These are phyloP conservation scores for Pelagomonas calceolata DNA, from an alignment of 108 stramenopile genomes.

Conservation along the genomic window DNA sequence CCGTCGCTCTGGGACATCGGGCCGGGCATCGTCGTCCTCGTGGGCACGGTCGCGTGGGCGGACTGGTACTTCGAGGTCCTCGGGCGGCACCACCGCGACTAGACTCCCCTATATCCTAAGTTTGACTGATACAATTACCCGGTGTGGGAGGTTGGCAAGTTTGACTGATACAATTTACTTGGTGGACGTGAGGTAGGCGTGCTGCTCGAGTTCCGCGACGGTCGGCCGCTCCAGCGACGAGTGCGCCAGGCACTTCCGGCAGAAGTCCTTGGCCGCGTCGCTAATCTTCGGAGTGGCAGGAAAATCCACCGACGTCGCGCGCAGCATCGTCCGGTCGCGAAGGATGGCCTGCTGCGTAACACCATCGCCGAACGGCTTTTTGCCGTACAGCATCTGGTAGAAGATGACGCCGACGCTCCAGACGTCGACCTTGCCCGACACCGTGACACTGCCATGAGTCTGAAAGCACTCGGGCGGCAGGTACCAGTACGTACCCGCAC, in stretches of 20 bases:
- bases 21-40: not conserved
- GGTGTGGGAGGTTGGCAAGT: too few relatives aligned
- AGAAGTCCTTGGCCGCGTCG: conserved; percentile 79
- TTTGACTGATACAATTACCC: too few relatives aligned
- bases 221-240: conserved; percentile 76
- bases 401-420: conserved; percentile 98
- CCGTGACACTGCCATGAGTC: conserved; percentile 46
- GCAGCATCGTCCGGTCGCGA: conserved; percentile 74
- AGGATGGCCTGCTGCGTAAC: conserved; percentile 82
- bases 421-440: conserved; percentile 95
- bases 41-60: too few relatives aligned
- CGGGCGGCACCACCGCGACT: too few relatives aligned
- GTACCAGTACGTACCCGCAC: conserved; percentile 99
- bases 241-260: conserved; percentile 75
- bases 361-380: conserved; percentile 95
- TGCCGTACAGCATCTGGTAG: conserved; percentile 96
- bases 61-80: too few relatives aligned
- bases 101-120: too few relatives aligned
- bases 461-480: conserved; percentile 97
- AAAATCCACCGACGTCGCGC: conserved; percentile 80
- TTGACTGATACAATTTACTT: too few relatives aligned
- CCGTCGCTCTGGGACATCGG: not conserved
- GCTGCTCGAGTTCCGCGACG: conserved; percentile 66
- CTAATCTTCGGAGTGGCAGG: conserved; percentile 69
- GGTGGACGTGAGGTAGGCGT: conserved; percentile 59